Conservation (phyloP, 176 grass and related monocot genomes). For the Triticum turgidum region DNA sequence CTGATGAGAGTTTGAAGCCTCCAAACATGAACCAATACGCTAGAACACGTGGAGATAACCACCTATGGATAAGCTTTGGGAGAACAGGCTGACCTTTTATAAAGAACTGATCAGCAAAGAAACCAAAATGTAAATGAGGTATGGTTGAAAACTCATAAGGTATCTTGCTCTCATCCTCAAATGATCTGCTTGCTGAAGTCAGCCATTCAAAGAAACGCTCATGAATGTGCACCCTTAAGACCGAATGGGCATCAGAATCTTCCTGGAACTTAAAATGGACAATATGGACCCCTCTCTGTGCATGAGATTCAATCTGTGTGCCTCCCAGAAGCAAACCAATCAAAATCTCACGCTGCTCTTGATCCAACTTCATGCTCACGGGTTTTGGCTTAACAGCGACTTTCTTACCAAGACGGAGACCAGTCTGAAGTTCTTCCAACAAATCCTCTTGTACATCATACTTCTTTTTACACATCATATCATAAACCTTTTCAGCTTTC, state of each 20-base stretch:
- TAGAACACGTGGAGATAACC: slow-evolving; percentile 77
- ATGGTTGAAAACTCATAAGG: slow-evolving; percentile 68
- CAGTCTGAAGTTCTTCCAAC: slow-evolving; percentile 71
- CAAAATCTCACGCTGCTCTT: slow-evolving; percentile 92
- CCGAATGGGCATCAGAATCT: slow-evolving; percentile 60
- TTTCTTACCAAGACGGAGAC: slow-evolving; percentile 65
- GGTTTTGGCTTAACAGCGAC: slow-evolving; percentile 54
- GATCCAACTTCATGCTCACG: slow-evolving; percentile 71
- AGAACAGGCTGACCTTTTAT: slow-evolving; percentile 51
- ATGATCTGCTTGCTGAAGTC: slow-evolving; percentile 54
- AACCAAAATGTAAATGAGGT: slow-evolving; percentile 78
- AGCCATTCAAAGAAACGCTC: slow-evolving; percentile 92
- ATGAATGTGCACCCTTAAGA: slow-evolving; percentile 76
- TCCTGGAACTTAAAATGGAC: slow-evolving; percentile 75
- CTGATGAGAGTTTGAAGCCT: slow-evolving; percentile 68
- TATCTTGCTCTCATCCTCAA: slow-evolving; percentile 55
- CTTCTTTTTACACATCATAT: slow-evolving; percentile 86
- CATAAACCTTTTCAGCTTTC: slow-evolving; percentile 81
- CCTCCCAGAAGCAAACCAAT: slow-evolving; percentile 91
- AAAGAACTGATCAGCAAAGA: slow-evolving; percentile 87
- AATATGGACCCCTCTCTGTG: slow-evolving; percentile 49
- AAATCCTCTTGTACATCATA: slow-evolving; percentile 60
- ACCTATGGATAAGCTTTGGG: slow-evolving; percentile 90
- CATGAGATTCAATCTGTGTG: slow-evolving; percentile 61
- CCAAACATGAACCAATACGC: slow-evolving; percentile 99